phyloP scores from a whole-genome alignment of 2,329 filamentous ascomycete species.

The Paracorniculantispora psalliotae region DNA sequence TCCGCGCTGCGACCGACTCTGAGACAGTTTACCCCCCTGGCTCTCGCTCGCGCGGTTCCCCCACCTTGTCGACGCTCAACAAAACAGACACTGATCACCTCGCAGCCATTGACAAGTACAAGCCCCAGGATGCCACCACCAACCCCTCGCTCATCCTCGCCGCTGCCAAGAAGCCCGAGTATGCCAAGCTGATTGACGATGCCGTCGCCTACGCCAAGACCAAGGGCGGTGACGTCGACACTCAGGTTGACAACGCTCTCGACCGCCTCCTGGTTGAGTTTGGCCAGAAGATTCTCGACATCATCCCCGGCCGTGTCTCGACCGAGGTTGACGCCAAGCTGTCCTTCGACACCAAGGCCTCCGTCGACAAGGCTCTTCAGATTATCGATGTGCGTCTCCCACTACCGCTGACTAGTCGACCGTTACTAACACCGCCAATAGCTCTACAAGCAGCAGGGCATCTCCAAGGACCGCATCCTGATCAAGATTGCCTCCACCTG shows the following conservation, averaged over 20 bases:
- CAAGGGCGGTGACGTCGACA: slow-evolving; percentile 62
- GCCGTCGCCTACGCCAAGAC: slow-evolving; percentile 84
- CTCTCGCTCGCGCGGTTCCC: background rate
- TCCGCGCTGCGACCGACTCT: slow-evolving; percentile 12
- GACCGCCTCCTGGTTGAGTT: slow-evolving; percentile 97
- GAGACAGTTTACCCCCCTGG: slow-evolving; percentile 5
- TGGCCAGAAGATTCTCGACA: slow-evolving; percentile 93
- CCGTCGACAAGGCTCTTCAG: slow-evolving; percentile 91
- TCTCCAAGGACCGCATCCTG: slow-evolving; percentile 88
- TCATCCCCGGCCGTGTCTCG: slow-evolving; percentile 97
- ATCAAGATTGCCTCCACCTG: slow-evolving; percentile 99
- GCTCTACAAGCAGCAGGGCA: slow-evolving; percentile 91
- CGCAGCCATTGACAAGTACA: slow-evolving; percentile 96
- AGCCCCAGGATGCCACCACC: slow-evolving; percentile 99
- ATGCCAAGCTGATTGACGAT: slow-evolving; percentile 83
- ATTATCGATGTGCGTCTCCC: slow-evolving; percentile 74
- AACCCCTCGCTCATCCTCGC: slow-evolving; percentile 98
- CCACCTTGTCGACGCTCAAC: background rate
- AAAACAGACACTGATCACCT: slow-evolving; percentile 24
- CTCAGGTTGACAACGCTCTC: slow-evolving; percentile 83
- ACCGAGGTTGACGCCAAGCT: slow-evolving; percentile 96
- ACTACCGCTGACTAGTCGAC: background rate
- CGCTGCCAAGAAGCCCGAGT: slow-evolving; percentile 96
- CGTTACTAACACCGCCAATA: slow-evolving; percentile 31
- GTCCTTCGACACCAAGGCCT: slow-evolving; percentile 91